Evolutionary conservation across 371 early-diverging fungal species (phyloP), one percentile per base, ranked within the genome.

Genomic region (Mucor ambiguus): DNA sequence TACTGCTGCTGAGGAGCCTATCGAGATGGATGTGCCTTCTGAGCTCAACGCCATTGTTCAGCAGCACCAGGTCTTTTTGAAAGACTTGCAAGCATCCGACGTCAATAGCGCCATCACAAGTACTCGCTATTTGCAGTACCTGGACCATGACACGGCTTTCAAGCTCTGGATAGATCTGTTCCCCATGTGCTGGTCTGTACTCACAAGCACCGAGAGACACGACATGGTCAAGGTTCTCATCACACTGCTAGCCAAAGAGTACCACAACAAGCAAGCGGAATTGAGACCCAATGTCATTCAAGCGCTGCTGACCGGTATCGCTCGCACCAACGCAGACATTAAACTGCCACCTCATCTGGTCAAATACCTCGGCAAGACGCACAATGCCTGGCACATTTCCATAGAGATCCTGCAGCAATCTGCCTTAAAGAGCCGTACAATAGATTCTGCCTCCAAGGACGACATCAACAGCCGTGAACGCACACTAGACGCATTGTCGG

Each of bases 251-350:
- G 91, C 96, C 7, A 95, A 94, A 70, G 95, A 96, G 22, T 97
- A 93, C 68, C 98, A 98, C 71, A 76, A 77, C 63, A 87, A 87
- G 66, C 98, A 98, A 78, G 80, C 84, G 4, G 87, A 88, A n/a
- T 63, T 81, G 16, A 85, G 95, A 0, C 98, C 98, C 14, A 98
- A 98, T 74, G 96, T 98, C 1, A 88, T 98, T 18, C 96, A 96
- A 70, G 90, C 95, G 0, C 74, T 99, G 1, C 73, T 98, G 9
- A 92, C 95, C 2, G 94, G 94, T 38, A 85, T 96, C 49, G 85
- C 89, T 18, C 78, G 82, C 24, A 94, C 93, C 61, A 54, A 71
- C 0, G 92, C 94, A 0, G 44, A 81, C 16, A 88, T 95, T 12
- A 86, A 88, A 20, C 80, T 99, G 12, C 95, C 99, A 6, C 96